Evolutionary conservation across 768 basidiomycete species (phyloP), one percentile per base, ranked within the genome.

Genomic region (Lentinus tigrinus): DNA sequence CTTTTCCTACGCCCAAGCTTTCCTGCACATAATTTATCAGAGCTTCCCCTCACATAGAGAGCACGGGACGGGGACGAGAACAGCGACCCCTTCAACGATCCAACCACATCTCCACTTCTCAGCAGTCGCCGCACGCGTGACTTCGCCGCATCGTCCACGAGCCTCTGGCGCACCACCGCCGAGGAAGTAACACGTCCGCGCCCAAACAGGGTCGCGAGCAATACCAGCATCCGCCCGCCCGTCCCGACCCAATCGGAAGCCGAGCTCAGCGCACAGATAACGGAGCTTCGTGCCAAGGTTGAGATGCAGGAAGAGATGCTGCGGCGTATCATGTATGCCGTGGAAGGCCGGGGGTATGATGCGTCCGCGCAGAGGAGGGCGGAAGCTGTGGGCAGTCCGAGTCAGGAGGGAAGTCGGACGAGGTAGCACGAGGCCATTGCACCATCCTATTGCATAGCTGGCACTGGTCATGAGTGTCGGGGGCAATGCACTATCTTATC

Each of bases 261-360:
- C 10, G 87, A 86, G 69, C 73, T 91, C 40, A 83, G 82, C 59
- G 72, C 72, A 43, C 88, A 91, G 72, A 87, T 91, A 44, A 70
- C 75, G 9, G 84, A 85, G 55, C 73, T 90, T 40, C 74, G 78
- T 11, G 69, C 62, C 5, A 75, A 78, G 7, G 77, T 89, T n/a
- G 85, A 88, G 67, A 68, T 67, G 54, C 88, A 91, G 62, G 82
- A 82, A 3, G 73, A 73, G 64, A 65, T 88, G 69, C 71, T 91
- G 56, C 54, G 63, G 27, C 61, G 68, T 26, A 62, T 74, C 46
- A 49, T 73, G 51, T 61, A 65, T 9, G 66, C 68, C 26, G 57
- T 74, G 3, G 70, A 69, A 19, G 67, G 61, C 8, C 64, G 61
- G 16, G 28, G 13, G 14, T 31, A 31, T 31, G 31, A 31, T 11